phyloP scores from a whole-genome alignment of 2,329 filamentous ascomycete species.

The Aureobasidium sp. region DNA sequence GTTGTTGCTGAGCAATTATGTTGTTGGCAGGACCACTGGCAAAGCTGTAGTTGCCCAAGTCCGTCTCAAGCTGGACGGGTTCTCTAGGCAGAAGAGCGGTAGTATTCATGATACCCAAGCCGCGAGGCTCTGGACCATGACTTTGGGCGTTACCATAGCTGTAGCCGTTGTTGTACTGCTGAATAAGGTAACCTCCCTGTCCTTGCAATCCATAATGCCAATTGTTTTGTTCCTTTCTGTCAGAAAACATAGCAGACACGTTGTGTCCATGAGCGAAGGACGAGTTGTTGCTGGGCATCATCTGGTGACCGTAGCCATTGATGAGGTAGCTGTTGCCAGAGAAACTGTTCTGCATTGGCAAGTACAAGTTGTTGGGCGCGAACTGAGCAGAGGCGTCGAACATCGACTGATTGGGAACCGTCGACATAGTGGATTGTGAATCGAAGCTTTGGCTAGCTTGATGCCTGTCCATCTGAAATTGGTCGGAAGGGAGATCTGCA shows the following conservation, averaged over 20 bases:
- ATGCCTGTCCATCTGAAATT: neutral
- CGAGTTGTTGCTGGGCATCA: neutral
- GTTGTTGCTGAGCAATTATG: neutral
- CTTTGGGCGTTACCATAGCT: neutral
- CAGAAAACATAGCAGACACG: neutral
- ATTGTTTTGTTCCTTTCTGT: neutral
- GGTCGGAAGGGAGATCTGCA: neutral
- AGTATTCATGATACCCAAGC: neutral
- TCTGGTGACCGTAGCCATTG: neutral
- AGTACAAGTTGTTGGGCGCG: neutral
- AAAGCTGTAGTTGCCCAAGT: neutral
- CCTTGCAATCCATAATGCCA: neutral
- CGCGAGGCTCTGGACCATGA: neutral
- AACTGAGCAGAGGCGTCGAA: neutral
- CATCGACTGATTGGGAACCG: neutral
- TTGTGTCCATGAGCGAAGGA: neutral
- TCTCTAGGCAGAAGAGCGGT: neutral
- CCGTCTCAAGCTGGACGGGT: neutral
- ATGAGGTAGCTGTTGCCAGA: neutral
- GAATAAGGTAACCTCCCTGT: neutral
- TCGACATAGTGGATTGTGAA: neutral
- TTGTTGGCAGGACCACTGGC: neutral
- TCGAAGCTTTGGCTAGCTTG: neutral
- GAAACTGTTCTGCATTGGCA: neutral
- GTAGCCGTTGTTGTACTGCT: neutral